Evolutionary conservation across 805 yeast genomes (phyloP), one percentile per base, ranked within the genome.

Genomic region (Kodamaea leandrae): DNA sequence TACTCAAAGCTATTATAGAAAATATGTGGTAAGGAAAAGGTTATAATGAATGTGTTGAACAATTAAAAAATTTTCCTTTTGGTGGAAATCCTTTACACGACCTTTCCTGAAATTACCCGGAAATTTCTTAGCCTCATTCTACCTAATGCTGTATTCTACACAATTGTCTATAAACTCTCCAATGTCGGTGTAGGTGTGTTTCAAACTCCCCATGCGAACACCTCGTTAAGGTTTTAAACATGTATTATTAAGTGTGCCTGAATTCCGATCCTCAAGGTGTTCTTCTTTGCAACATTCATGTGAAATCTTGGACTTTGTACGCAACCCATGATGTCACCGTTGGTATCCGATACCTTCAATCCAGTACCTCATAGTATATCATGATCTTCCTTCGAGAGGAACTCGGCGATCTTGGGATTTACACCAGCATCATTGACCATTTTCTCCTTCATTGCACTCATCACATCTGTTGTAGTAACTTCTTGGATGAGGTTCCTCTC

Each of bases 371-470:
- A 25, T 9, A 46, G 34, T 12, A 42, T 34, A 29, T 46, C 47
- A 3, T 41, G 46, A 33, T 57, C 60, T 27, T 41, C 46, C n/a
- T 44, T 46, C 10, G 51, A 46, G 8, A 64, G 58, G 35, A 63
- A 64, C 23, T 43, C 41, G 5, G 63, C 60, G 15, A 63, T 47
- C 32, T 52, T 56, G 3, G 40, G 42, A 40, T 60, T 58, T 2
- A 63, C 55, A 6, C 49, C 48, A 3, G 60, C 61, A 10, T 48
- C 49, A 12, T 39, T 36, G 7, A 49, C 51, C 55, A 63, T 48
- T 43, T 62, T 60, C 9, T 37, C 36, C 37, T 47, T 42, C 63
- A 62, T 57, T 17, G 43, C 45, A 16, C 34, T 36, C 62, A 63
- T 57, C 25, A 64, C 56, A 19, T 60, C 59, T 9, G 35, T 34